These are phyloP conservation scores for Melaleuca alternifolia DNA, from an alignment of 345 rosid species.

Conservation along the genomic window DNA sequence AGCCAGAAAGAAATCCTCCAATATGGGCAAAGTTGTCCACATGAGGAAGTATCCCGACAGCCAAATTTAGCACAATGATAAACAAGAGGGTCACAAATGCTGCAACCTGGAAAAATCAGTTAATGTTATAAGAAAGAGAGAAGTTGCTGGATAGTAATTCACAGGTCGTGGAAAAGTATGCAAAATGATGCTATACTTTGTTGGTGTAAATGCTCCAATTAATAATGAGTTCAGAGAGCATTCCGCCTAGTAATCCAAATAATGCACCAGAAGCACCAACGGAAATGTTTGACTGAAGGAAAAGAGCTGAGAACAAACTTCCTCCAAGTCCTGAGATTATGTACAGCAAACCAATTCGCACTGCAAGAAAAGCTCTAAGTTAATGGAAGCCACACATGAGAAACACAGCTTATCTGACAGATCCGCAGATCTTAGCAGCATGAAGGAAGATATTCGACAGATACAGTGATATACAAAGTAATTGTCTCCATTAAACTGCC, in stretches of 20 bases:
- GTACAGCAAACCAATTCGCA: constrained; percentile 68
- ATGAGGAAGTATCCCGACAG: constrained; percentile 84
- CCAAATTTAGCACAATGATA: constrained; percentile 70
- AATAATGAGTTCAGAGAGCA: constrained; percentile 94
- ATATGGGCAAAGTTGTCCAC: constrained; percentile 99
- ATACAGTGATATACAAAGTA: not conserved
- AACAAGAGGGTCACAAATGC: constrained; percentile 54
- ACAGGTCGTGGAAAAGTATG: not conserved
- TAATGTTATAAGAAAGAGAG: not conserved
- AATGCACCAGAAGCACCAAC: constrained; percentile 99
- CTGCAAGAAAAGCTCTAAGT: constrained; percentile 21
- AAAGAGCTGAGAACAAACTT: constrained; percentile 84
- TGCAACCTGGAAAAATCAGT: constrained; percentile 37
- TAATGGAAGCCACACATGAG: not conserved
- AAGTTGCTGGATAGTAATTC: not conserved
- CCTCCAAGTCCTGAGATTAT: constrained; percentile 92
- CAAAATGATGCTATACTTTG: constrained; percentile 36
- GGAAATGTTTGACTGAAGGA: constrained; percentile 62
- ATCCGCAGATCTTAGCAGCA: not conserved
- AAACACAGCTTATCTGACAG: not conserved
- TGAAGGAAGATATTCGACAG: not conserved
- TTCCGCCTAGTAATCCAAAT: constrained; percentile 88
- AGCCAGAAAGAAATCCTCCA: constrained; percentile 87
- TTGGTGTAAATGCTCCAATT: constrained; percentile 91
- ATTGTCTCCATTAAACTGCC: not conserved